Base-by-base conservation (phyloP, 2,329 filamentous ascomycete species). In the Botrytis fabae region DNA sequence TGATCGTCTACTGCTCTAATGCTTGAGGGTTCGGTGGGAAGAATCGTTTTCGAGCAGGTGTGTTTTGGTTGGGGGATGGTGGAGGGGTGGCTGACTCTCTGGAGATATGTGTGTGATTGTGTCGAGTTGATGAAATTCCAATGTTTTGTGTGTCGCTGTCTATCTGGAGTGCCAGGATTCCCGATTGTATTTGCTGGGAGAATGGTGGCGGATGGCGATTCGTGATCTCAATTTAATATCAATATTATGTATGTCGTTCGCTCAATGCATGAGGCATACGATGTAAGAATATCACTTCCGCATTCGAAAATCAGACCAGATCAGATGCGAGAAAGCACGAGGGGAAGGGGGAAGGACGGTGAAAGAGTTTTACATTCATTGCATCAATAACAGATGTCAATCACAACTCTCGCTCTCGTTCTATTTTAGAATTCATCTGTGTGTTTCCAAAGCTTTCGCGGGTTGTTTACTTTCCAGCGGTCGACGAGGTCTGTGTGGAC, bases 221-320 rank as follows among this genome's bases (percentile, higher is more conserved):
- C 51, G n/a, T 28, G n/a, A 57, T 57, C 51, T 57, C 14, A 42
- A 28, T 68, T 42, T 28, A 28, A 57, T 57, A 57, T 57, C 64
- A 68, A 68, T 68, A 57, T 68, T 68, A 28, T 66, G 46, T 42
- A 68, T 42, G 25, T 54, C 16, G 48, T 46, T 22, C 16, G 48
- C 35, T 22, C 42, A 42, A 66, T 66, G 46, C 46, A 54, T 66
- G 35, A 66, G 54, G 64, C 9, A 40, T 54, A 51, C 22, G 32
- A 51, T 63, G 28, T 25, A 20, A 51, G 22, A 66, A 54, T 66
- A 54, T 54, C 64, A 28, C 18, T 38, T 51, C 32, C 44, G 8
- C n/a, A 22, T 28, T 32, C 7, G 40, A 44, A 28, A 40, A 40
- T 7, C 16, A 63, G 61, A 63, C 28, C 61, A 63, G 61, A 22